Conservation (phyloP, 73 alveolate genomes). For the Stentor coeruleus region DNA sequence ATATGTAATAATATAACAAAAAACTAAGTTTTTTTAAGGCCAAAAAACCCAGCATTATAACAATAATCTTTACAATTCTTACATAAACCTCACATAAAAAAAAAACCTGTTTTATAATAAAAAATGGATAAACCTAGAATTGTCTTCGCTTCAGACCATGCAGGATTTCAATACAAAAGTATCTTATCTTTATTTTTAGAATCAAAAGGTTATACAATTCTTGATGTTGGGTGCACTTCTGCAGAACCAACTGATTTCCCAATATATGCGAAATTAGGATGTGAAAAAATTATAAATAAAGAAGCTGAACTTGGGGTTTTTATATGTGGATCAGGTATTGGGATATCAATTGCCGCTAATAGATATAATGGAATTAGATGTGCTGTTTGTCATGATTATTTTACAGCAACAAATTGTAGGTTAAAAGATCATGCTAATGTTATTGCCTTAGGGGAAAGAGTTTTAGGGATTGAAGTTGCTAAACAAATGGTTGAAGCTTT, state of each 20-base stretch:
- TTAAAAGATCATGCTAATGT: constrained; percentile 51
- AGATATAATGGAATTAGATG: constrained; percentile 64
- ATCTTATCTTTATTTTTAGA: constrained; percentile 29
- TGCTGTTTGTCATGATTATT: constrained; percentile 63
- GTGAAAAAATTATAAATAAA: constrained; percentile 39
- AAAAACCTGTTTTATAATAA: too few species aligned
- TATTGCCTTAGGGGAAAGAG: constrained; percentile 59
- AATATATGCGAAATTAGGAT: constrained; percentile 41
- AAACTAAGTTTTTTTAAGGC: too few species aligned
- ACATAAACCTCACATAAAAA: too few species aligned
- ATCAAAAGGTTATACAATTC: constrained; percentile 36
- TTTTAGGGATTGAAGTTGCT: constrained; percentile 46
- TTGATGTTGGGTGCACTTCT: constrained; percentile 43
- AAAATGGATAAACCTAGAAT: too few species aligned
- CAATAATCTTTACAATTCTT: too few species aligned
- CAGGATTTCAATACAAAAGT: constrained; percentile 49
- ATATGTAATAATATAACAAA: too few species aligned
- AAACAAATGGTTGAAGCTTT: constrained; percentile 55
- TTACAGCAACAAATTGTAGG: constrained; percentile 48
- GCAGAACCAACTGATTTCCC: constrained; percentile 57
- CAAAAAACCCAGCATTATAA: too few species aligned
- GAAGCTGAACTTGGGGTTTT: constrained; percentile 44
- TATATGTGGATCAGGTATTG: constrained; percentile 70
- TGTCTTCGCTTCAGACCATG: constrained; percentile 65
- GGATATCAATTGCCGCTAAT: constrained; percentile 64